These are phyloP conservation scores for Aurantiochytrium sp. DNA, from an alignment of 108 stramenopile genomes.

Conservation along the genomic window DNA sequence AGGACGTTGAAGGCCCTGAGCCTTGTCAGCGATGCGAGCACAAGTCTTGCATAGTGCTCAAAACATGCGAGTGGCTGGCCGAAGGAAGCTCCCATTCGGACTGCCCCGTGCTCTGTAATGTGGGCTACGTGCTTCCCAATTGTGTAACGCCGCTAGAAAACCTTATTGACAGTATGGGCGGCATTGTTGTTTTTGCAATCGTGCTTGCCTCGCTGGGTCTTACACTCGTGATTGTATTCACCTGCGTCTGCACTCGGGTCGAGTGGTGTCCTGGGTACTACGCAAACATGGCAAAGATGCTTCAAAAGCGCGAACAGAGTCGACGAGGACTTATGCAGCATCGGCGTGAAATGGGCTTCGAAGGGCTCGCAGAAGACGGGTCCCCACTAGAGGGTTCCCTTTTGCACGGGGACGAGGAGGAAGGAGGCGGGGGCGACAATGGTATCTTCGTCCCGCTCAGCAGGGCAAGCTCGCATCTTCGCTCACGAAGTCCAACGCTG, in stretches of 20 bases:
- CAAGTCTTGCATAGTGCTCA: background rate
- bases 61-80: background rate
- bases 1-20: background rate
- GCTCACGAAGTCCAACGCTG: background rate
- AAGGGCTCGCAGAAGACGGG: background rate
- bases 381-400: background rate
- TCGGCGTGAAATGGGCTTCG: background rate
- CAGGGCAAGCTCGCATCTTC: background rate
- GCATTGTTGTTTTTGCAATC: background rate
- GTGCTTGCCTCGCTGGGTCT: slow-evolving; percentile 9
- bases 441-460: background rate
- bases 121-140: background rate
- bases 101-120: background rate
- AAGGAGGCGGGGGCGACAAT: background rate
- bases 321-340: background rate
- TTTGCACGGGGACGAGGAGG: background rate
- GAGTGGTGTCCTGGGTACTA: slow-evolving; percentile 16
- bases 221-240: background rate
- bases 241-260: slow-evolving; percentile 1
- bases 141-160: slow-evolving; percentile 7
- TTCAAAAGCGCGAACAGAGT: background rate
- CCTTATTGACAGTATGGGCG: background rate
- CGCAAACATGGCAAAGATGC: slow-evolving; percentile 8
- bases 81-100: background rate
- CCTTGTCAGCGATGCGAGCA: background rate